Conservation (phyloP, 129 eudicot species). For the Mikania micrantha region DNA sequence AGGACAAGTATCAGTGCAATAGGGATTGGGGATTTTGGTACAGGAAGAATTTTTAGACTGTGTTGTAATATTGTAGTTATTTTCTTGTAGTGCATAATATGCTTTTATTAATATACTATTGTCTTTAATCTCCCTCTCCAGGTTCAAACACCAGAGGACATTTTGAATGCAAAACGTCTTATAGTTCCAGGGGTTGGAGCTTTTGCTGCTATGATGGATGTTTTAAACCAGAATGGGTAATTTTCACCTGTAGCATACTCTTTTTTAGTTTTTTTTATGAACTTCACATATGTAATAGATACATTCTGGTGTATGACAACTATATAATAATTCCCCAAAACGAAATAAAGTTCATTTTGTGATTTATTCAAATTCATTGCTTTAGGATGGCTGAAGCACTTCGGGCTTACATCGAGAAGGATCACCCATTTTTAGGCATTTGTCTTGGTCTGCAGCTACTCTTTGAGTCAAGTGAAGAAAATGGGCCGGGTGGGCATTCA, state of each 20-base stretch:
- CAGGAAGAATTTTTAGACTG: neutral
- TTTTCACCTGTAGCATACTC: neutral
- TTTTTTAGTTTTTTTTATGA: neutral
- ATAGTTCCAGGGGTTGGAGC: conserved; percentile 98
- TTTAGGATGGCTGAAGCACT: conserved; percentile 92
- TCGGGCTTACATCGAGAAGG: conserved; percentile 67
- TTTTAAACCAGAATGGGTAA: conserved; percentile 65
- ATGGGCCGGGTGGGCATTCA: conserved; percentile 61
- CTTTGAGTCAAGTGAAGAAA: conserved; percentile 90
- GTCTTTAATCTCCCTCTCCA: conserved; percentile 15
- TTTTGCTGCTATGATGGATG: conserved; percentile 94
- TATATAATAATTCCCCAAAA: neutral
- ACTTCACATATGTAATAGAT: neutral
- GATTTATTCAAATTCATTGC: neutral
- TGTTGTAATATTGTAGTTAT: neutral
- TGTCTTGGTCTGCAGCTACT: conserved; percentile 97
- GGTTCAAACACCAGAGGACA: conserved; percentile 91
- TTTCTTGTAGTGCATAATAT: neutral
- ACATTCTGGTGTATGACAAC: neutral
- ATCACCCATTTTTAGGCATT: conserved; percentile 95
- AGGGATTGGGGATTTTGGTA: too few species aligned
- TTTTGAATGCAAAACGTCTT: conserved; percentile 76
- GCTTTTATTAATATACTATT: too few species aligned
- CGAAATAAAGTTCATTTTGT: neutral
- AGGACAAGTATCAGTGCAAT: too few species aligned